Base-by-base conservation (phyloP, 2,329 filamentous ascomycete species). In the Meredithiella fracta region DNA sequence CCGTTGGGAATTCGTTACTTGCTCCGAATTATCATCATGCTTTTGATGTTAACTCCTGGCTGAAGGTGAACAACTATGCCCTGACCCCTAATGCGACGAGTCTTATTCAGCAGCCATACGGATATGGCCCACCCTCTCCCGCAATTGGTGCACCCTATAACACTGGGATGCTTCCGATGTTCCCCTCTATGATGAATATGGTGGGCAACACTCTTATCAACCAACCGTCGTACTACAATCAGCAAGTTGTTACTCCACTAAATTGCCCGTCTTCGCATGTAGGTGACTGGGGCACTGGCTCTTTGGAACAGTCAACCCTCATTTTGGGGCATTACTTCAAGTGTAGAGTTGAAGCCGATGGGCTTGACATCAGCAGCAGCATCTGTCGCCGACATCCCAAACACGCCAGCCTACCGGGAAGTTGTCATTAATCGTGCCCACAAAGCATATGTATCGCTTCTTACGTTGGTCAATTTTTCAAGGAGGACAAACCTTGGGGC, bases 81-180 rank as follows among this genome's bases (percentile, higher is more conserved):
- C 50, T 38, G 17, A 9, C 9, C 7, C 29, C 22, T 23, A n/a
- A 29, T 38, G 17, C 29, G 17, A 38, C 50, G 17, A 38, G 17
- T 23, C n/a, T 38, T 15, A 20, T 52, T 7, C 50, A 52, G 34
- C 50, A 53, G 15, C 31, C 55, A 14, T 58, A 58, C 31, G 57
- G 57, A 20, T 56, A 58, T 53, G 57, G 57, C 2, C 57, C 57
- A 20, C 57, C 57, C 25, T 58, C 57, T 22, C 57, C 57, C 17
- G 57, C 57, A 3, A 58, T 58, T 31, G 57, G 57, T 3, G 57
- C 57, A 9, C 57, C 57, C 14, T 50, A 55, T 53, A 53, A 58
- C 44, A 26, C 57, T 6, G 47, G 50, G 11, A 29, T 58, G 15
- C 17, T 58, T 5, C 57, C 55, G 15, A 49, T 49, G n/a, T 37